Percentiles rank a stretch among this genome's conserved stretches.
Conservation (phyloP, 1,284 basidiomycete species). For the Rhodofomes roseus region DNA sequence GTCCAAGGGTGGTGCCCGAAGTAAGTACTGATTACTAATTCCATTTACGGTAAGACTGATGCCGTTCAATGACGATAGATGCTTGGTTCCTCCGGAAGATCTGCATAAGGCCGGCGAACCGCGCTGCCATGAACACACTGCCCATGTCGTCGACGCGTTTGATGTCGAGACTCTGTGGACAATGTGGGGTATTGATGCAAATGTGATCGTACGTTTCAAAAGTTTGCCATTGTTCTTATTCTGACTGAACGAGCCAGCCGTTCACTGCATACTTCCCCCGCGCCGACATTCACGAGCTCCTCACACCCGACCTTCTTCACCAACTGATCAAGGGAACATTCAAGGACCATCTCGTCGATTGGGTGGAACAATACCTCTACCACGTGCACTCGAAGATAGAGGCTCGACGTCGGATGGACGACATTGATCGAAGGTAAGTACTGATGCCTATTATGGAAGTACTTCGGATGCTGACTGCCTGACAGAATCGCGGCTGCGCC, state of each 20-base stretch:
- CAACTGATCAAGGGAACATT: constrained; percentile 28
- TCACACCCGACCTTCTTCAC: constrained; percentile 25
- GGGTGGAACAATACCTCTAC: constrained; percentile 17
- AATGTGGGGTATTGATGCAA: neutral
- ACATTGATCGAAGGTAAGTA: constrained; percentile 21
- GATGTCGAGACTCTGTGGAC: no score
- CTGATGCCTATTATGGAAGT: neutral
- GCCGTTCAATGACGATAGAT: no score
- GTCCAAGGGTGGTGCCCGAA: constrained; percentile 19
- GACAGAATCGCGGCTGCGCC: constrained; percentile 13
- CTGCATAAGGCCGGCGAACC: no score
- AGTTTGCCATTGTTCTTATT: neutral
- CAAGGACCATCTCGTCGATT: constrained; percentile 25
- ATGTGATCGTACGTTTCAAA: neutral
- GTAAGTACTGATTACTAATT: constrained; percentile 8
- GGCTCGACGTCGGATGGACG: constrained; percentile 8
- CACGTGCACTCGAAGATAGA: constrained; percentile 5
- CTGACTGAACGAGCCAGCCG: constrained; percentile 3
- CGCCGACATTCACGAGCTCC: constrained; percentile 22
- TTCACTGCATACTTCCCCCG: constrained; percentile 24
- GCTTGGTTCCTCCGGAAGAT: no score
- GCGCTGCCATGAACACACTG: no score
- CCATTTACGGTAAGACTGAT: no score
- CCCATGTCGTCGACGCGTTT: no score
- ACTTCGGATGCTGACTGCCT: neutral